A percentile compares a stretch with the other conserved stretches of the same genome.
Conservation (phyloP, 2,329 filamentous ascomycete species). For the Alternaria gansuensis region DNA sequence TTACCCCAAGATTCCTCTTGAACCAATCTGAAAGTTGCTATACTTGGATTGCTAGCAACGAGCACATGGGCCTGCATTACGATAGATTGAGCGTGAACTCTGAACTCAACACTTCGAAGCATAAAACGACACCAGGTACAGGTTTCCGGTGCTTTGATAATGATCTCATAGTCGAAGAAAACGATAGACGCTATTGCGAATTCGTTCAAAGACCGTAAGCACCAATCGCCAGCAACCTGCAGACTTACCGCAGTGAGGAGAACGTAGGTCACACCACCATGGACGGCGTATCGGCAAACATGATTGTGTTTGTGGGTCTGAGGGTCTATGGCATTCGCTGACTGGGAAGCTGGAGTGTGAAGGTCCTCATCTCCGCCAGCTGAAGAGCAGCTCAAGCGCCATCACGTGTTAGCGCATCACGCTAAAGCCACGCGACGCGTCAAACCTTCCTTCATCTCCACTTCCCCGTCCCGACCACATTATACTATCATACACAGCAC, state of each 20-base stretch:
- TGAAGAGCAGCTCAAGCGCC: not conserved
- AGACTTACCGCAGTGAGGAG: not conserved
- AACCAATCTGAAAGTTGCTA: not conserved
- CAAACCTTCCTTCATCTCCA: slow-evolving; percentile 10
- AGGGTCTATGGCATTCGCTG: not conserved
- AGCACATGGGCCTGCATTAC: not conserved
- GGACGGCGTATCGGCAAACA: not conserved
- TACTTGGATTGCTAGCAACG: not conserved
- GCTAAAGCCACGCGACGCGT: slow-evolving; percentile 23
- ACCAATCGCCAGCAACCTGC: not conserved
- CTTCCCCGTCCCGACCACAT: not conserved
- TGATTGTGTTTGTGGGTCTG: not conserved
- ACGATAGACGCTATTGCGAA: not conserved
- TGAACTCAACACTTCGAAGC: not conserved
- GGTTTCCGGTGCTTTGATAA: not conserved
- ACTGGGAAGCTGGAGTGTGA: not conserved
- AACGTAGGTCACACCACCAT: too few species aligned
- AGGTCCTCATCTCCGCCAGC: not conserved
- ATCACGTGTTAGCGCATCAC: slow-evolving; percentile 22
- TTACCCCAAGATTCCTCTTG: not conserved
- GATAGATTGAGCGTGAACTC: too few species aligned
- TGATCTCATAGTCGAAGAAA: not conserved
- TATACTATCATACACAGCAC: not conserved
- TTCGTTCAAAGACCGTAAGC: not conserved
- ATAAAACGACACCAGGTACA: not conserved